These are phyloP conservation scores for Leccinum pachyderme DNA, from an alignment of 1,284 basidiomycete genomes.

Conservation along the genomic window DNA sequence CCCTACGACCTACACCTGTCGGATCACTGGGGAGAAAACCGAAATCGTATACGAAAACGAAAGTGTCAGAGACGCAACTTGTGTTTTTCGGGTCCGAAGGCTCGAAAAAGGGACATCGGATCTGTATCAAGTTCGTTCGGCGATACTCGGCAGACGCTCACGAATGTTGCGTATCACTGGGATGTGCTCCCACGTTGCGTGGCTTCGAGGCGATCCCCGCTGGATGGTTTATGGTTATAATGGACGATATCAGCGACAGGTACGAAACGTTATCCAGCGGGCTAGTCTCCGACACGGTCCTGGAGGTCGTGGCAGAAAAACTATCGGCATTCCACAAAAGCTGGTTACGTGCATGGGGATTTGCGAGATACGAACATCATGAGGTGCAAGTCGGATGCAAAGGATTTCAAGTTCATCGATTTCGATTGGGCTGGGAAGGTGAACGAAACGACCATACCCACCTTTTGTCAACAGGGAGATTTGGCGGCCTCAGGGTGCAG, in stretches of 20 bases:
- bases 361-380: not conserved
- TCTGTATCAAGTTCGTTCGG: not conserved
- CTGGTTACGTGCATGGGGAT: not conserved
- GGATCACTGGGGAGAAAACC: not conserved
- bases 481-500: not conserved
- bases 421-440: conserved; percentile 1
- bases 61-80: not conserved
- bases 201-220: not conserved
- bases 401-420: not conserved
- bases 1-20: not conserved
- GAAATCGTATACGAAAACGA: not conserved
- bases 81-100: not conserved
- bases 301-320: not conserved
- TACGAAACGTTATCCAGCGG: not conserved
- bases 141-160: not conserved
- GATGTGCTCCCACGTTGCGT: not conserved
- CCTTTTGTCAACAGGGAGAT: not conserved
- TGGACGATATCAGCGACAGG: not conserved
- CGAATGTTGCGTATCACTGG: not conserved
- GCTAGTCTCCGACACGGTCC: not conserved
- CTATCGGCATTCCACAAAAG: not conserved
- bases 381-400: not conserved
- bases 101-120: not conserved
- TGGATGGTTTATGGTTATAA: not conserved
- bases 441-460: not conserved